phyloP scores from a whole-genome alignment of 805 yeast species.

The Candida orba region DNA sequence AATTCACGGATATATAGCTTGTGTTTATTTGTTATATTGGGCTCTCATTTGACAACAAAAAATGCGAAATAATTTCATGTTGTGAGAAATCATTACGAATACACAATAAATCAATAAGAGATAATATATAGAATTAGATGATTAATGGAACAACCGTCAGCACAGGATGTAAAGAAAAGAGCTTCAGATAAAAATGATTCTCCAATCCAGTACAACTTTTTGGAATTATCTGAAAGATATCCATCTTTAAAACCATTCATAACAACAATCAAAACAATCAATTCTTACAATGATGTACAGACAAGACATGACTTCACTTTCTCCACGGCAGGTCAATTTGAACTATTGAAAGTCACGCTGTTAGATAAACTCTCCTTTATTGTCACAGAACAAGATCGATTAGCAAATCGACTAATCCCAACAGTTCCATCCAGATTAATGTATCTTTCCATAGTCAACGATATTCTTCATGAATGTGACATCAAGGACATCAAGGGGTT shows the following conservation, averaged over 20 bases:
- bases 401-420: not conserved
- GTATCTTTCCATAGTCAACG: slow-evolving; percentile 1
- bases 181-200: too few species aligned
- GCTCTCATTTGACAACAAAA: too few species aligned
- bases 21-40: too few species aligned
- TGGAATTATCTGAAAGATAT: not conserved
- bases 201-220: not conserved
- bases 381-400: not conserved
- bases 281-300: too few species aligned
- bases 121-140: too few species aligned
- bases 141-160: too few species aligned
- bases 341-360: slow-evolving; percentile 1
- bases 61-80: too few species aligned
- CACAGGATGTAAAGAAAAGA: not conserved
- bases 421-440: slow-evolving; percentile 4
- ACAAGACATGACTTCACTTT: not conserved
- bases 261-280: not conserved
- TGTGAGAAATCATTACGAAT: too few species aligned
- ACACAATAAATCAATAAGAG: too few species aligned
- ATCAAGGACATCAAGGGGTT: slow-evolving; percentile 19
- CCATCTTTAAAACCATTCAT: slow-evolving; percentile 1
- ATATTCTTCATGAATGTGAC: not conserved
- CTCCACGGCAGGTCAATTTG: slow-evolving; percentile 1
- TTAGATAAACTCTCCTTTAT: not conserved
- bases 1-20: too few species aligned